These are phyloP conservation scores for Ophiocordyceps sinensis DNA, from an alignment of 2,329 filamentous ascomycete species.

Conservation along the genomic window DNA sequence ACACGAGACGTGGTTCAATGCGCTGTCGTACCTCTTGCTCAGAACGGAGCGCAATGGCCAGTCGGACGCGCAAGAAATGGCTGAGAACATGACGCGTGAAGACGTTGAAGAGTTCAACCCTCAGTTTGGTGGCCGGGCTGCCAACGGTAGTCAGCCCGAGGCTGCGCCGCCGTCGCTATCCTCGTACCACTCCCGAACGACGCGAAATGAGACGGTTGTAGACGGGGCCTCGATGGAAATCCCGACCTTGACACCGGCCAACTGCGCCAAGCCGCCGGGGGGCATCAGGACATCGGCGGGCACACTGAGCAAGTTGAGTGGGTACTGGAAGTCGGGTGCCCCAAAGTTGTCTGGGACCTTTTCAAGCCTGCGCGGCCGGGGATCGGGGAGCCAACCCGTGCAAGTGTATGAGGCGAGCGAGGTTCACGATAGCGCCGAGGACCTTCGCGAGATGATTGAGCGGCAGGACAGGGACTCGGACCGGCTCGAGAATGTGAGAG, in stretches of 20 bases:
- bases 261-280: constrained; percentile 21
- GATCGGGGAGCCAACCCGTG: constrained; percentile 25
- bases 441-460: constrained; percentile 67
- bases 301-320: constrained; percentile 44
- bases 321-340: constrained; percentile 38
- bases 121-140: constrained; percentile 23
- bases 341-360: constrained; percentile 33
- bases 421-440: constrained; percentile 67
- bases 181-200: constrained; percentile 65
- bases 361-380: constrained; percentile 38
- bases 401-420: constrained; percentile 47
- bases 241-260: constrained; percentile 41
- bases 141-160: constrained; percentile 29
- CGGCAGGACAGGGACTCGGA: constrained; percentile 63
- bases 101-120: constrained; percentile 76
- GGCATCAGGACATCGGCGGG: constrained; percentile 21
- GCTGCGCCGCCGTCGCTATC: constrained; percentile 50
- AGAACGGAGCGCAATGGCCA: constrained; percentile 55
- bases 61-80: constrained; percentile 44
- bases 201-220: constrained; percentile 49
- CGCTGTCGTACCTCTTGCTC: constrained; percentile 79
- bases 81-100: constrained; percentile 41
- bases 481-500: constrained; percentile 83
- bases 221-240: constrained; percentile 33
- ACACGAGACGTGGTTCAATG: constrained; percentile 98